phyloP scores from a whole-genome alignment of 1,284 basidiomycete genomes.

The Tylopilus sp. region DNA sequence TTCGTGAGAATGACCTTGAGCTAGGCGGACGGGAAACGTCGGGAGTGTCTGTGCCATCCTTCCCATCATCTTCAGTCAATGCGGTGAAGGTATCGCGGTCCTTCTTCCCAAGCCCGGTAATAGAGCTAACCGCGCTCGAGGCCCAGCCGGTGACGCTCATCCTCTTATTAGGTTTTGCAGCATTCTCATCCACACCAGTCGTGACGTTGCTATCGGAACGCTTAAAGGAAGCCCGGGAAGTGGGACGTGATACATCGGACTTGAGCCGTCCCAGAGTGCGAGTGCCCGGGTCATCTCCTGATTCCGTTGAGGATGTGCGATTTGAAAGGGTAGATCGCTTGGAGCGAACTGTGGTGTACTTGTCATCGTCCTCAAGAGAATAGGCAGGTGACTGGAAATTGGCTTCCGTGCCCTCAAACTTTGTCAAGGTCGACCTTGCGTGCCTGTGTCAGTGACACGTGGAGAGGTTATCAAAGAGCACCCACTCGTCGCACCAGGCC shows the following conservation, averaged over 20 bases:
- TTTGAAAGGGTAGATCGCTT: constrained; percentile 27
- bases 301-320: constrained; percentile 27
- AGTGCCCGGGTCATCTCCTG: constrained; percentile 36
- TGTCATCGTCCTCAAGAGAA: constrained; percentile 14
- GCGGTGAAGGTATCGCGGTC: constrained; percentile 61
- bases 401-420: constrained; percentile 15
- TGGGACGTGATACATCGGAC: constrained; percentile 49
- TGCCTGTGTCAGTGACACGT: constrained; percentile 7
- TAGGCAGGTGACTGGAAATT: constrained; percentile 10
- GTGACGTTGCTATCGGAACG: constrained; percentile 52
- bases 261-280: constrained; percentile 32
- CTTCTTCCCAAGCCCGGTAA: constrained; percentile 58
- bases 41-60: constrained; percentile 26
- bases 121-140: constrained; percentile 54
- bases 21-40: constrained; percentile 26
- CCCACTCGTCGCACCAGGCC: constrained; percentile 63
- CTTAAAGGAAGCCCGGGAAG: constrained; percentile 55
- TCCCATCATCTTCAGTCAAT: constrained; percentile 44
- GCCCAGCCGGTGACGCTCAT: constrained; percentile 64
- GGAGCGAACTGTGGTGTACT: constrained; percentile 21
- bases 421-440: constrained; percentile 21
- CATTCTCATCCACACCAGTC: constrained; percentile 19
- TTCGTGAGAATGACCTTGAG: constrained; percentile 31
- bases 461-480: constrained; percentile 5
- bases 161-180: constrained; percentile 26